phyloP scores from a whole-genome alignment of 805 yeast species.

The Saturnispora mendoncae region DNA sequence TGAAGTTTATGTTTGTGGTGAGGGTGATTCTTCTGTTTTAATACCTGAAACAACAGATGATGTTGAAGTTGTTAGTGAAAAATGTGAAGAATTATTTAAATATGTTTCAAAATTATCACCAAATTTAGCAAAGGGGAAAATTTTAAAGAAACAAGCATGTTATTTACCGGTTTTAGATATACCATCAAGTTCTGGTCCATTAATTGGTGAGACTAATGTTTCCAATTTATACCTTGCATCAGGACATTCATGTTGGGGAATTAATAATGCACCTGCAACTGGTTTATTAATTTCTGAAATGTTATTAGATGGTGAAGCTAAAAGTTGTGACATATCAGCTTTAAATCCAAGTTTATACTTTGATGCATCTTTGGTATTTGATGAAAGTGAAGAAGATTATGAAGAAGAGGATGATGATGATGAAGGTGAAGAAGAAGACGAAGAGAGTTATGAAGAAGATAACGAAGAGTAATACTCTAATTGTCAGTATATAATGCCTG shows the following conservation, averaged over 20 bases:
- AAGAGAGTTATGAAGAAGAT: constrained; percentile 17
- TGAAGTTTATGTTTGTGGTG: constrained; percentile 96
- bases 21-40: constrained; percentile 84
- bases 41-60: constrained; percentile 93
- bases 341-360: constrained; percentile 83
- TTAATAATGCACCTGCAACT: constrained; percentile 94
- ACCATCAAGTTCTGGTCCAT: constrained; percentile 86
- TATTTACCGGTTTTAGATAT: constrained; percentile 91
- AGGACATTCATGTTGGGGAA: constrained; percentile 99
- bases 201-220: constrained; percentile 90
- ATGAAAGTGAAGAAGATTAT: constrained; percentile 26
- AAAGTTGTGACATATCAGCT: constrained; percentile 69
- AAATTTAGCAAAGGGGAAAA: constrained; percentile 61
- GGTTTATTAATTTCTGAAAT: constrained; percentile 90
- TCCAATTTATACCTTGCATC: constrained; percentile 69
- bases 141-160: constrained; percentile 85
- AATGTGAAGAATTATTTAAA: constrained; percentile 79
- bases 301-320: constrained; percentile 71
- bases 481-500: too few relatives aligned
- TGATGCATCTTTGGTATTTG: constrained; percentile 47
- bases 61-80: constrained; percentile 76
- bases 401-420: constrained; percentile 23
- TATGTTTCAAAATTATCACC: constrained; percentile 72
- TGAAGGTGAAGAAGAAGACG: constrained; percentile 17
- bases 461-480: constrained; percentile 6